phyloP scores from a whole-genome alignment of 352 stramenopile species.

The Plasmopara viticola region DNA sequence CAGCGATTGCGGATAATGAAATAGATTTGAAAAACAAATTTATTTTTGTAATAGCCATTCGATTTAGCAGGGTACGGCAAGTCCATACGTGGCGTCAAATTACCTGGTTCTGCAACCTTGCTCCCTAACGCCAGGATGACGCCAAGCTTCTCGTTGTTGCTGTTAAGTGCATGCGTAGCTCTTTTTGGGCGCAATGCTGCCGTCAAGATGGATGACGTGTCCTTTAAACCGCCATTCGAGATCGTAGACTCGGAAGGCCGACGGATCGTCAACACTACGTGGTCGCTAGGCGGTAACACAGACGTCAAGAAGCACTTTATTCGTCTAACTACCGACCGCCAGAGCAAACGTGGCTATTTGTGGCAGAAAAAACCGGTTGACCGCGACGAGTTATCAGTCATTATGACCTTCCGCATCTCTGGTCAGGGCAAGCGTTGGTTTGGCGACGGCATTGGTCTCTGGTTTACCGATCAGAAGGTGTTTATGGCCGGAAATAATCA shows the following conservation, averaged over 20 bases:
- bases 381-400: slow-evolving; percentile 47
- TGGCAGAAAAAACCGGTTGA: slow-evolving; percentile 58
- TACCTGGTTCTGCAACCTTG: too few species aligned
- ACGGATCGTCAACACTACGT: slow-evolving; percentile 72
- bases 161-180: slow-evolving; percentile 25
- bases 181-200: slow-evolving; percentile 11
- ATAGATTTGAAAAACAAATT: too few species aligned
- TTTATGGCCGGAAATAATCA: slow-evolving; percentile 63
- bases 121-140: too few species aligned
- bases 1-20: too few species aligned
- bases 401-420: slow-evolving; percentile 81
- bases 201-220: slow-evolving; percentile 54
- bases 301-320: slow-evolving; percentile 85
- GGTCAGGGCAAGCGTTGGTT: slow-evolving; percentile 80
- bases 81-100: too few species aligned
- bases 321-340: slow-evolving; percentile 80
- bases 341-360: slow-evolving; percentile 80
- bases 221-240: slow-evolving; percentile 76
- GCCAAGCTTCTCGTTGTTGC: slow-evolving; percentile 25
- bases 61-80: too few species aligned
- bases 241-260: slow-evolving; percentile 48
- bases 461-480: slow-evolving; percentile 60
- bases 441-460: slow-evolving; percentile 77
- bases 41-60: too few species aligned
- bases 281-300: slow-evolving; percentile 60